These are phyloP conservation scores for Rhamnella rubrinervis DNA, from an alignment of 331 rosid genomes.

Conservation along the genomic window DNA sequence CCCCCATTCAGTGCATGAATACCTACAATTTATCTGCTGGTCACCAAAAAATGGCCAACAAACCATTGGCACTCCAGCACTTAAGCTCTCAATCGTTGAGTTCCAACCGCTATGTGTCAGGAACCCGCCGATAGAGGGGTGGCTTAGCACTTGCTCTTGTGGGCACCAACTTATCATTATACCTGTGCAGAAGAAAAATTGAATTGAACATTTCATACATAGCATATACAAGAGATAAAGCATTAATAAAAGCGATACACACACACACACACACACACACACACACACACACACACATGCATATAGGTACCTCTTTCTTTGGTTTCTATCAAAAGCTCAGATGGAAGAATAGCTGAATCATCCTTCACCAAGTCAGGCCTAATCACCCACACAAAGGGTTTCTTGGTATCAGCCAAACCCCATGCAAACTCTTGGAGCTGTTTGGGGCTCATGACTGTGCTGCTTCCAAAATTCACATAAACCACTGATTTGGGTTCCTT, in stretches of 20 bases:
- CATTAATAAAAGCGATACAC: too few relatives aligned
- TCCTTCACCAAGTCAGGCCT: slow-evolving; percentile 25
- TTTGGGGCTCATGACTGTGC: neutral
- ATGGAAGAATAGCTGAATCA: slow-evolving; percentile 6
- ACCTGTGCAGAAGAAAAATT: neutral
- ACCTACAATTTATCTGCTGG: slow-evolving; percentile 12
- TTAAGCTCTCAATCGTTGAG: neutral
- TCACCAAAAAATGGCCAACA: slow-evolving; percentile 21
- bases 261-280: too few relatives aligned
- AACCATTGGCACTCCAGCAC: slow-evolving; percentile 2
- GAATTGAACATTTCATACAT: too few relatives aligned
- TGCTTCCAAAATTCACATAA: slow-evolving; percentile 36
- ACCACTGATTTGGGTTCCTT: slow-evolving; percentile 18
- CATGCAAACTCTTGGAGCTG: slow-evolving; percentile 29
- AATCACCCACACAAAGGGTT: slow-evolving; percentile 30
- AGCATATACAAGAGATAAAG: neutral
- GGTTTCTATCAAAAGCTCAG: neutral
- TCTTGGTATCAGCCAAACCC: slow-evolving; percentile 30
- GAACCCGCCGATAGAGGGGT: slow-evolving; percentile 11
- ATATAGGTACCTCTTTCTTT: slow-evolving; percentile 14
- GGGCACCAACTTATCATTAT: slow-evolving; percentile 19
- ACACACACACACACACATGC: too few relatives aligned
- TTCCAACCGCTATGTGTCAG: slow-evolving; percentile 8
- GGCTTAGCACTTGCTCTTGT: neutral
- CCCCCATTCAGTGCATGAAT: slow-evolving; percentile 8